phyloP scores from a whole-genome alignment of 208 protist species.

The Crithidia expoeki region DNA sequence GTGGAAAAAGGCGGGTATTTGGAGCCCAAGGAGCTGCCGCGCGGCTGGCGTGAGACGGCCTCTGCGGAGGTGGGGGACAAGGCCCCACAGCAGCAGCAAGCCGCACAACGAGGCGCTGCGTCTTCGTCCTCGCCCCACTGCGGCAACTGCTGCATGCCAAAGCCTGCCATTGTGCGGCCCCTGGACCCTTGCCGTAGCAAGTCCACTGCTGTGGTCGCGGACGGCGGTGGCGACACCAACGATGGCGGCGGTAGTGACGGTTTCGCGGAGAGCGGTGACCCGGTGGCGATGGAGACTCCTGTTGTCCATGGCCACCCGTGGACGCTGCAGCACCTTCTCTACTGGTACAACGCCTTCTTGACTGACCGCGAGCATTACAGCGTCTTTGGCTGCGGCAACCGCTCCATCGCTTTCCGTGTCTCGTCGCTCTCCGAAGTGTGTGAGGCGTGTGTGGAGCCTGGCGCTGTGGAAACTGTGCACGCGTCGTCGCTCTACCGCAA shows the following conservation, averaged over 20 bases:
- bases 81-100: not conserved
- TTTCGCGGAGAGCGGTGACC: slow-evolving; percentile 2
- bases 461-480: slow-evolving; percentile 21
- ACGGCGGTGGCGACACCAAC: not conserved
- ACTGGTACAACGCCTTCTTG: slow-evolving; percentile 54
- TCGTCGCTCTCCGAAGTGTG: slow-evolving; percentile 45
- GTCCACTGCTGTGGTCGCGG: not conserved
- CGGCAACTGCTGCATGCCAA: slow-evolving; percentile 5
- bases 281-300: slow-evolving; percentile 1
- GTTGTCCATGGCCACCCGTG: slow-evolving; percentile 29
- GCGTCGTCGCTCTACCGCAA: slow-evolving; percentile 10
- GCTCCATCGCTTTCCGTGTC: slow-evolving; percentile 45
- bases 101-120: not conserved
- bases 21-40: slow-evolving; percentile 16
- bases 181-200: not conserved
- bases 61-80: not conserved
- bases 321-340: slow-evolving; percentile 61
- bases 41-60: not conserved
- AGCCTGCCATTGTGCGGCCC: not conserved
- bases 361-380: slow-evolving; percentile 42
- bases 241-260: not conserved
- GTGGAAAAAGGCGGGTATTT: slow-evolving; percentile 22
- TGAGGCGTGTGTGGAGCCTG: slow-evolving; percentile 39
- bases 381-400: slow-evolving; percentile 58
- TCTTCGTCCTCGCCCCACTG: not conserved